These are phyloP conservation scores for Aspergillus amoenus DNA, from an alignment of 2,329 filamentous ascomycete species.

Conservation along the genomic window DNA sequence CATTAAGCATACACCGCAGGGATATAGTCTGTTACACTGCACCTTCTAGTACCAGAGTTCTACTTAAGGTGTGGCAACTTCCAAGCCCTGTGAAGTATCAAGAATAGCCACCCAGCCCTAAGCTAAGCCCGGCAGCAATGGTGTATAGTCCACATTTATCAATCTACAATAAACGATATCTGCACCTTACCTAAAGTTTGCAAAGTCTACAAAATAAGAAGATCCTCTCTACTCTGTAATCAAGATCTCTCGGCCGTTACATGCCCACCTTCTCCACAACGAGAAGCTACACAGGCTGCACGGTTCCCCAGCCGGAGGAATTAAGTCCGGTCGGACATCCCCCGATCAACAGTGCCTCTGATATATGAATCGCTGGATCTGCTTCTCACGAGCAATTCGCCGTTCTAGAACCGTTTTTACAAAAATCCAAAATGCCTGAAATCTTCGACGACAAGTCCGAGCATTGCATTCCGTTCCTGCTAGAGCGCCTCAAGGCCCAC, in stretches of 20 bases:
- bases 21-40: too few relatives aligned
- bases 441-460: conserved; percentile 76
- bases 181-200: background rate
- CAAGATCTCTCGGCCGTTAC: too few relatives aligned
- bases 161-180: background rate
- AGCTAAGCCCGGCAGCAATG: background rate
- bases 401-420: background rate
- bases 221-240: too few relatives aligned
- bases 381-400: background rate
- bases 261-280: too few relatives aligned
- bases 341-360: background rate
- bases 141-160: background rate
- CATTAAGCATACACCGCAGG: too few relatives aligned
- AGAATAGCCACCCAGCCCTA: background rate
- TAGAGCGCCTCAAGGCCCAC: conserved; percentile 58
- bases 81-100: background rate
- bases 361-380: background rate
- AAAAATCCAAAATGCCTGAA: conserved; percentile 42
- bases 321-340: conserved; percentile 11
- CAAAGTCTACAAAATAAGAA: background rate
- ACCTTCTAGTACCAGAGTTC: too few relatives aligned
- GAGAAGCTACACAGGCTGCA: background rate
- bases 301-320: conserved; percentile 1
- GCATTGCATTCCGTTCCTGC: conserved; percentile 75
- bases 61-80: background rate